Evolutionary conservation across 2,329 filamentous ascomycete species (phyloP).

Genomic region (Ascochyta koolunga): DNA sequence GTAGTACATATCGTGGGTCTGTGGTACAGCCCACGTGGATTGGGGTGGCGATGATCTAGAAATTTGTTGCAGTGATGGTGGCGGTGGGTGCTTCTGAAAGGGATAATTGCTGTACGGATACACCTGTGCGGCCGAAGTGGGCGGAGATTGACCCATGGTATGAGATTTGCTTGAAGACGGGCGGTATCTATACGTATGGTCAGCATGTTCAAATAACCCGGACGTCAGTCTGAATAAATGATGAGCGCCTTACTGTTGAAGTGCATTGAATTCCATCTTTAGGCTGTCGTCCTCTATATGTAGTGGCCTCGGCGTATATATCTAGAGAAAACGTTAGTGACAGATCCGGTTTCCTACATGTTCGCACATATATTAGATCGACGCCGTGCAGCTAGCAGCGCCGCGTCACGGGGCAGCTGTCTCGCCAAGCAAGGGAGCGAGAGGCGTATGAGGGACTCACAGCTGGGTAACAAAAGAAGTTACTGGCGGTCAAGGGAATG

Average conservation of each 20-base stretch:
- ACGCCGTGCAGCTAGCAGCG: conserved; percentile 30
- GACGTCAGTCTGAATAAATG: conserved; percentile 5
- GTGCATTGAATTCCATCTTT: conserved; percentile 53
- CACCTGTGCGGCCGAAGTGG: conserved; percentile 41
- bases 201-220: conserved; percentile 19
- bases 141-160: conserved; percentile 37
- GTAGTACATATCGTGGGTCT: conserved; percentile 41
- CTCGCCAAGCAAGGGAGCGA: conserved; percentile 34
- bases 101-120: conserved; percentile 41
- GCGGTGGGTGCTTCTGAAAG: conserved; percentile 31
- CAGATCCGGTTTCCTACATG: conserved; percentile 27
- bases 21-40: conserved; percentile 44
- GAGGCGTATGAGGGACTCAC: conserved; percentile 35
- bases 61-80: conserved; percentile 33
- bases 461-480: conserved; percentile 8
- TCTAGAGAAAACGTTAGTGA: conserved; percentile 37
- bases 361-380: conserved; percentile 22
- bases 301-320: conserved; percentile 27
- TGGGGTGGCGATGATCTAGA: conserved; percentile 43
- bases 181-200: conserved; percentile 43
- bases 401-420: conserved; percentile 23
- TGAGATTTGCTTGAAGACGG: conserved; percentile 46
- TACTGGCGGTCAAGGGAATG: conserved; percentile 37
- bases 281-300: conserved; percentile 32
- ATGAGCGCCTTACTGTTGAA: conserved; percentile 45